Evolutionary conservation across 257 asterid genomes (phyloP).

Genomic region (Ligustrum vulgare): DNA sequence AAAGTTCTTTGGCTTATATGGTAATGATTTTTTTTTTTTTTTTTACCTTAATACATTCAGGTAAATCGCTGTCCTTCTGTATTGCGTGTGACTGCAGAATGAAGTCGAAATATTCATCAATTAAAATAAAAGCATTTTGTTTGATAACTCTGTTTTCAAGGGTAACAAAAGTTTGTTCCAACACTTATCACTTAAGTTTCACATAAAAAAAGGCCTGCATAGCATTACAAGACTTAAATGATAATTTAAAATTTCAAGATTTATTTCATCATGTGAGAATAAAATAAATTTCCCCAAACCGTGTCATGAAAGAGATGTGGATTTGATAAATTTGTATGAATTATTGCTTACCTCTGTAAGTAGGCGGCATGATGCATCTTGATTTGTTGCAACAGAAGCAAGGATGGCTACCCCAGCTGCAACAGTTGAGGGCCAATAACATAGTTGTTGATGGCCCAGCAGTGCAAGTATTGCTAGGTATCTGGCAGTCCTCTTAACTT

Average conservation of each 20-base stretch:
- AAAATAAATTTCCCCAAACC: not conserved
- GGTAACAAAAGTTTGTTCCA: not conserved
- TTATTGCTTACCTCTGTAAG: constrained; percentile 48
- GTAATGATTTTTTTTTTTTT: not conserved
- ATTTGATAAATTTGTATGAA: constrained; percentile 2
- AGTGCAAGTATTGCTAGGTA: constrained; percentile 74
- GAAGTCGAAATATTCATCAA: constrained; percentile 24
- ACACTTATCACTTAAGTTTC: not conserved
- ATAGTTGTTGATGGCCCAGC: constrained; percentile 82
- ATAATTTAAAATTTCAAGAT: not conserved
- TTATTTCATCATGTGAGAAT: not conserved
- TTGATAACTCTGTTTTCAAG: not conserved
- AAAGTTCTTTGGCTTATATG: not conserved
- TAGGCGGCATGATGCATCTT: constrained; percentile 53
- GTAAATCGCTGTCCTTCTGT: constrained; percentile 54
- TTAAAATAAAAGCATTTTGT: not conserved
- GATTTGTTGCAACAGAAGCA: constrained; percentile 59
- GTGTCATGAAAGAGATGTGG: not conserved
- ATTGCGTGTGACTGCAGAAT: constrained; percentile 68
- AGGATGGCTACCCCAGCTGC: constrained; percentile 93
- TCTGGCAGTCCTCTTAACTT: constrained; percentile 63
- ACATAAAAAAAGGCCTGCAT: not conserved
- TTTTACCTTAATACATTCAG: constrained; percentile 85
- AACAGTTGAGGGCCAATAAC: constrained; percentile 92
- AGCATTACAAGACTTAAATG: not conserved